These are phyloP conservation scores for Aplosporella prunicola DNA, from an alignment of 2,329 filamentous ascomycete species.

Conservation along the genomic window DNA sequence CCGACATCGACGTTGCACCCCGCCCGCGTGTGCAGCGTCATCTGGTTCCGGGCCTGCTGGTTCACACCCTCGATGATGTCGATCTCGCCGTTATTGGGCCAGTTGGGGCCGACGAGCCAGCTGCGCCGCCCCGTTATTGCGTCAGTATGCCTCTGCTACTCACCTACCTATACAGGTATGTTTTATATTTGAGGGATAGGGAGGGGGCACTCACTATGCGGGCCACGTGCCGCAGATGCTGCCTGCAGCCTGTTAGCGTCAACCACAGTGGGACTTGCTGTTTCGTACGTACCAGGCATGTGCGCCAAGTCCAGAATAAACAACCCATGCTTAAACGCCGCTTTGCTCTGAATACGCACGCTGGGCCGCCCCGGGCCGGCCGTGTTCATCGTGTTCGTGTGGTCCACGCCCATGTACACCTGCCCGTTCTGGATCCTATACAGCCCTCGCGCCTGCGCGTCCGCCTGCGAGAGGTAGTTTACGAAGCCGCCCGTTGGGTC, in stretches of 20 bases:
- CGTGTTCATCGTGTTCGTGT: conserved; percentile 20
- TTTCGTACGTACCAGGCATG: conserved; percentile 23
- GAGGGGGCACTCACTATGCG: conserved; percentile 27
- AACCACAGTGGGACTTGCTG: background rate
- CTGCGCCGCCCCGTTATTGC: conserved; percentile 15
- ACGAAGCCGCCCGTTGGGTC: conserved; percentile 32
- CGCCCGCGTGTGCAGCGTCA: conserved; percentile 29
- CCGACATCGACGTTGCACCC: conserved; percentile 26
- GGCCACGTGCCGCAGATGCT: conserved; percentile 29
- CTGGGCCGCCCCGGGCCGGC: conserved; percentile 27
- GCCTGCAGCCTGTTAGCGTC: background rate
- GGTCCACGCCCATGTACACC: conserved; percentile 32
- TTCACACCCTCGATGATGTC: conserved; percentile 27
- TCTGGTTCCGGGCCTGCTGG: conserved; percentile 26
- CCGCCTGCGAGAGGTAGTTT: conserved; percentile 24
- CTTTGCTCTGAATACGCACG: conserved; percentile 28
- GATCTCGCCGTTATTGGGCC: conserved; percentile 31
- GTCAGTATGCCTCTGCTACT: too few species aligned
- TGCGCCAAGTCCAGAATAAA: conserved; percentile 33
- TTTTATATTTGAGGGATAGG: background rate
- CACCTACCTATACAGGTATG: background rate
- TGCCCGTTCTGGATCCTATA: conserved; percentile 24
- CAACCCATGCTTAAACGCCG: conserved; percentile 26
- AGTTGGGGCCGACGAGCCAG: conserved; percentile 31
- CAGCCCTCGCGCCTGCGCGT: conserved; percentile 25